Evolutionary conservation across 1,284 basidiomycete species (phyloP).

Genomic region (Fistulina hepatica): DNA sequence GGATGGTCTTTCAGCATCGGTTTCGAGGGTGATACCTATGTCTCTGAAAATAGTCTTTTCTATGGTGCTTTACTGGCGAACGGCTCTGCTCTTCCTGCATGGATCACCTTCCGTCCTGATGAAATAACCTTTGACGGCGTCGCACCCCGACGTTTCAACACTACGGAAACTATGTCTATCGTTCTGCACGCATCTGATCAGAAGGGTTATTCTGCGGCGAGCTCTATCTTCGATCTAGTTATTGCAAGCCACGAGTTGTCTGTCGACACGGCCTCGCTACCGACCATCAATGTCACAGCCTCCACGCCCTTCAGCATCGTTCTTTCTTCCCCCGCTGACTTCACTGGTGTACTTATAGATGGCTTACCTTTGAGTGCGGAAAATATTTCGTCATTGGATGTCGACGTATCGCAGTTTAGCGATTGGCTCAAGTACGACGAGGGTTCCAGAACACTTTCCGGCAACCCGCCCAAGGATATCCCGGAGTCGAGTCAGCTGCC

Average conservation of each 20-base stretch:
- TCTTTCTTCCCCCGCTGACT: slow-evolving; percentile 49
- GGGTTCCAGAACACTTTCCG: slow-evolving; percentile 45
- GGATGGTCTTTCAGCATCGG: slow-evolving; percentile 90
- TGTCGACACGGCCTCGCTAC: slow-evolving; percentile 31
- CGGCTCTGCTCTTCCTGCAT: slow-evolving; percentile 61
- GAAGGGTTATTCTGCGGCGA: slow-evolving; percentile 46
- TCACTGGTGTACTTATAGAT: slow-evolving; percentile 51
- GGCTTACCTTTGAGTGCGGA: slow-evolving; percentile 39
- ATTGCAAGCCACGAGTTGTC: slow-evolving; percentile 58
- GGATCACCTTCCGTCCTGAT: slow-evolving; percentile 62
- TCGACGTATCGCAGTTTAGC: slow-evolving; percentile 46
- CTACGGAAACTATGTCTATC: slow-evolving; percentile 38
- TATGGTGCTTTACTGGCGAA: slow-evolving; percentile 60
- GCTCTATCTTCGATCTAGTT: slow-evolving; percentile 44
- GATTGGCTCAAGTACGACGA: slow-evolving; percentile 60
- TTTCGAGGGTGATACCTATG: slow-evolving; percentile 61
- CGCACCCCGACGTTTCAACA: slow-evolving; percentile 35
- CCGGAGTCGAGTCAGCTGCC: slow-evolving; percentile 34
- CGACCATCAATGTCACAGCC: slow-evolving; percentile 58
- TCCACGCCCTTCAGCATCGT: slow-evolving; percentile 43
- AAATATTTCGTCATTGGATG: slow-evolving; percentile 39
- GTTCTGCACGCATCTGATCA: slow-evolving; percentile 55
- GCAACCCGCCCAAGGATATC: slow-evolving; percentile 48
- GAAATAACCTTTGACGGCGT: slow-evolving; percentile 74
- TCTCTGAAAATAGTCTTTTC: slow-evolving; percentile 37